These are phyloP conservation scores for Sporothrix schenckii DNA, from an alignment of 2,329 filamentous ascomycete genomes.

Conservation along the genomic window DNA sequence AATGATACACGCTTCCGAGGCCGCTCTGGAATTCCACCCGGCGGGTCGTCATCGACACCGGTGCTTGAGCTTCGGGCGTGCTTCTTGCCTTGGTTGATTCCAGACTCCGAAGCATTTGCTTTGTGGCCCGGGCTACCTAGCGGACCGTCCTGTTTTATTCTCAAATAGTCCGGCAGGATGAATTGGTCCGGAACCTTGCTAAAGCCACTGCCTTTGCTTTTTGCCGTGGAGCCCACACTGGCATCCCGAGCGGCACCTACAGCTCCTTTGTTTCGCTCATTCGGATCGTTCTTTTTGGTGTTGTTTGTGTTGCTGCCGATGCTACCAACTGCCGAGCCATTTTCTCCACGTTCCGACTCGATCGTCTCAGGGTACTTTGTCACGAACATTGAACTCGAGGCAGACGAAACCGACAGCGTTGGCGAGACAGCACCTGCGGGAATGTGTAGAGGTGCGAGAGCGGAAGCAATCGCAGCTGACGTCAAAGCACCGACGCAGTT, in stretches of 20 bases:
- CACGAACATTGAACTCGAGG: neutral
- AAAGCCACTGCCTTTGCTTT: neutral
- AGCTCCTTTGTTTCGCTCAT: neutral
- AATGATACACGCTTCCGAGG: constrained; percentile 17
- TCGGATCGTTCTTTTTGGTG: no score
- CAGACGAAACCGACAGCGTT: neutral
- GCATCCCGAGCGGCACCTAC: neutral
- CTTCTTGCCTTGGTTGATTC: neutral
- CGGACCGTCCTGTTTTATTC: neutral
- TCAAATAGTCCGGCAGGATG: neutral
- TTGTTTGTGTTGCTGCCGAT: neutral
- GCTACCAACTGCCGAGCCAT: neutral
- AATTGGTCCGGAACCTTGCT: neutral
- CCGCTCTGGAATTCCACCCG: neutral
- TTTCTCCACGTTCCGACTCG: neutral
- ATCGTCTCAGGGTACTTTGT: neutral
- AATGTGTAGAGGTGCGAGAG: neutral
- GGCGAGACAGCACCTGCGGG: neutral
- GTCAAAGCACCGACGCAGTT: neutral
- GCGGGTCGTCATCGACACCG: neutral
- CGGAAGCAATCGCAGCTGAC: neutral
- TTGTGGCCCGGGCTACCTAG: neutral
- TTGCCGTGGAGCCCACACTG: neutral
- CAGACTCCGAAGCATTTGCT: neutral
- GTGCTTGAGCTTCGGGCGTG: neutral